phyloP scores from a whole-genome alignment of 169 alveolate genomes.

The Babesia caballi region DNA sequence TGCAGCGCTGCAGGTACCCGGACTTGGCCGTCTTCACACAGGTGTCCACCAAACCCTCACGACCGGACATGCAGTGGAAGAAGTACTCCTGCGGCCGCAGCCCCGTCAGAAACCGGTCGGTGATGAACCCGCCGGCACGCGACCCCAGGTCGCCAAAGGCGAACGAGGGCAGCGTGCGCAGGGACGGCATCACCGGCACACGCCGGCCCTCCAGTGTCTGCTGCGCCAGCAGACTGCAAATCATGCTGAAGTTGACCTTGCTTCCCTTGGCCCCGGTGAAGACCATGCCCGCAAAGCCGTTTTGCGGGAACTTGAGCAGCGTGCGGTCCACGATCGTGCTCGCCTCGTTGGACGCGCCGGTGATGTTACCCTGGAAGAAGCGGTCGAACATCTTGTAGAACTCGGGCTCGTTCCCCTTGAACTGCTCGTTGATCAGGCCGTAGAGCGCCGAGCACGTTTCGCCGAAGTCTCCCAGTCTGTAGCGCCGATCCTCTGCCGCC shows the following conservation, averaged over 20 bases:
- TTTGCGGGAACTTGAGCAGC: conserved; percentile 88
- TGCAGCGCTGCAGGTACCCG: conserved; percentile 97
- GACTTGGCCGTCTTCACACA: conserved; percentile 97
- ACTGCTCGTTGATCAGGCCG: conserved; percentile 47
- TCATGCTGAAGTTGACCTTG: conserved; percentile 91
- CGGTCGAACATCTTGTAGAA: conserved; percentile 58
- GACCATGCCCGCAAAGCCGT: conserved; percentile 96
- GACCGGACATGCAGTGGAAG: conserved; percentile 99
- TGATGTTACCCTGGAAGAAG: conserved; percentile 68
- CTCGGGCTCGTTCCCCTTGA: conserved; percentile 49
- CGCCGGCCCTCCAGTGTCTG: conserved; percentile 95
- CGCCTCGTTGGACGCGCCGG: conserved; percentile 63
- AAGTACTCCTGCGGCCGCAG: conserved; percentile 96
- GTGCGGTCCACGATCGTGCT: conserved; percentile 61
- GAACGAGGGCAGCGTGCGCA: conserved; percentile 92
- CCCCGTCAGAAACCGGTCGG: conserved; percentile 97
- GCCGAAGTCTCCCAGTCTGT: conserved; percentile 49
- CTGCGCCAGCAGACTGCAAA: conserved; percentile 91
- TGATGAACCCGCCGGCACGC: conserved; percentile 93
- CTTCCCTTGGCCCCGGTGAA: conserved; percentile 97
- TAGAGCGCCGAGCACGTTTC: conserved; percentile 61
- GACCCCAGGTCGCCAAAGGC: conserved; percentile 94
- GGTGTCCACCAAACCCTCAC: conserved; percentile 99
- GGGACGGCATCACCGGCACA: conserved; percentile 93
- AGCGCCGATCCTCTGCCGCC: conserved; percentile 19